phyloP scores from a whole-genome alignment of 805 yeast genomes.

The Metschnikowia shivogae region DNA sequence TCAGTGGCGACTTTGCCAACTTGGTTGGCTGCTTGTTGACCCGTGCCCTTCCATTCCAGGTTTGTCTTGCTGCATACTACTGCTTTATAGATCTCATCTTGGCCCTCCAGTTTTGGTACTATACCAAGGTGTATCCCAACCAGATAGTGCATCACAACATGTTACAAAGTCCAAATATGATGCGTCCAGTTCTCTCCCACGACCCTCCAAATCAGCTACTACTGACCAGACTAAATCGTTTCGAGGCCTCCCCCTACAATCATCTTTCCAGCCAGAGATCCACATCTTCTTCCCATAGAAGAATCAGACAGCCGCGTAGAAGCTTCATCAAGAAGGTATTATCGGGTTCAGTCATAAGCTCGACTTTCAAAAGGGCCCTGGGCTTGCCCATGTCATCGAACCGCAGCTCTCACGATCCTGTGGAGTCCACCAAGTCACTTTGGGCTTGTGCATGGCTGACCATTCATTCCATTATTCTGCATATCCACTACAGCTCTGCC shows the following conservation, averaged over 20 bases:
- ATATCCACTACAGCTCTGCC: constrained; percentile 6
- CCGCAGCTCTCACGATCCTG: background rate
- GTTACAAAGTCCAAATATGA: constrained; percentile 36
- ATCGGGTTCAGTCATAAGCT: constrained; percentile 14
- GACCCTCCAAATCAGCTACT: constrained; percentile 8
- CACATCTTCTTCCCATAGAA: constrained; percentile 6
- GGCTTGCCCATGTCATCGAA: background rate
- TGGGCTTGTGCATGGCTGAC: background rate
- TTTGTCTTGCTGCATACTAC: constrained; percentile 67
- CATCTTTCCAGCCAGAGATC: constrained; percentile 6
- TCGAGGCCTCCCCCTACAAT: constrained; percentile 15
- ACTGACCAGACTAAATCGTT: constrained; percentile 21
- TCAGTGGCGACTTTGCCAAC: constrained; percentile 42
- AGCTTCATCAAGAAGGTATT: constrained; percentile 11
- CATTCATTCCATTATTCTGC: background rate
- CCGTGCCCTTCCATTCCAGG: constrained; percentile 76
- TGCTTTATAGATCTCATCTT: constrained; percentile 30
- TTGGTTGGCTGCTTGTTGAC: constrained; percentile 73
- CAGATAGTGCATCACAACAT: constrained; percentile 39
- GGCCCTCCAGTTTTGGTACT: constrained; percentile 19
- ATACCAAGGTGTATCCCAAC: constrained; percentile 17
- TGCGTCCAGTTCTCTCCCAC: constrained; percentile 19
- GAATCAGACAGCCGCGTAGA: constrained; percentile 5
- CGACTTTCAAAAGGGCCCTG: constrained; percentile 12
- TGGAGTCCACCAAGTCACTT: background rate